Evolutionary conservation across 495 filamentous ascomycete species (phyloP), one percentile per base, ranked within the genome.

Genomic region (Neurospora discreta): DNA sequence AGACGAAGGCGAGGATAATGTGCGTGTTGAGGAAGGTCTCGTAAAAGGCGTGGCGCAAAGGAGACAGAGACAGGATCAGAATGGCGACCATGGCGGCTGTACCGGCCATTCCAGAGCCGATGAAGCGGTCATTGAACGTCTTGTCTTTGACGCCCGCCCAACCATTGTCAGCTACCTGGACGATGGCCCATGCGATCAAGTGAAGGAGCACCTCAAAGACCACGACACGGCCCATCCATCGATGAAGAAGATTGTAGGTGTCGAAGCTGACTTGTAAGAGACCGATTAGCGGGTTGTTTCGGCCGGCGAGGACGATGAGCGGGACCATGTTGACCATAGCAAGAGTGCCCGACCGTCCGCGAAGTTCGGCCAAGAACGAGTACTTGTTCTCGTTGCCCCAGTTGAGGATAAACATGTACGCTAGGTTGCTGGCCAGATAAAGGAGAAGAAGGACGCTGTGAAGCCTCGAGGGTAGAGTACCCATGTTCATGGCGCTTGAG

Each of bases 171-270:
- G 91, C 87, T 46, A 89, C 86, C 74, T 92, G 89, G 69, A 89
- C 90, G 70, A 91, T 84, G 9, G 87, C 86, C 89, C 90, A 99
- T 44, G 91, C 90, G 67, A 85, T 68, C 4, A 90, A 91, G 78
- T 98, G 95, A 15, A 89, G 84, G 68, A 97, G 52, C 6, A 89
- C 84, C 79, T 99, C 92, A 16, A 95, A 60, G 23, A 92, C 89
- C 8, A 96, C 88, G 30, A 97, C 89, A 23, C 95, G 91, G 30
- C 95, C 95, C 70, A 98, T 89, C 95, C 95, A 99, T 43, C 95
- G 90, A 80, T 99, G 95, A 39, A 98, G 82, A 38, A 98, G 84
- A 80, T 98, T 98, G 85, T 93, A 98, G 0, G 94, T 97, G 82
- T 99, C 96, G 81, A 97, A 99, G 79, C 92, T 95, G 81, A 98